Conservation (phyloP, 345 rosid genomes). For the Rhodamnia rubescens region DNA sequence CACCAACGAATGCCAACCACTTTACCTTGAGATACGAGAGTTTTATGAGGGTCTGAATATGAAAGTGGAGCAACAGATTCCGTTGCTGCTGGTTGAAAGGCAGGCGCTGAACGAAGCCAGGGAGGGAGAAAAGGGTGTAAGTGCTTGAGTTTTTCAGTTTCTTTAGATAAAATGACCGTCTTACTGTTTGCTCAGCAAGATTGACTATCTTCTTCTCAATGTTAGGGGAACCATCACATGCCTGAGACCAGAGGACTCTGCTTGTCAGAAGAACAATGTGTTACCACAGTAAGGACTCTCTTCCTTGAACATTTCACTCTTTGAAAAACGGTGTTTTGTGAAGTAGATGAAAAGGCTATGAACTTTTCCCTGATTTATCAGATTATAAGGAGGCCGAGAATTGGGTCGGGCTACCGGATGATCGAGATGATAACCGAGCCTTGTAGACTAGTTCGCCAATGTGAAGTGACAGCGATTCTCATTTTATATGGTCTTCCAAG, state of each 20-base stretch:
- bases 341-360: not conserved
- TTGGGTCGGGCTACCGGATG: constrained; percentile 53
- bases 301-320: not conserved
- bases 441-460: constrained; percentile 57
- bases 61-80: constrained; percentile 40
- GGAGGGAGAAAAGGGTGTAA: constrained; percentile 20
- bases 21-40: constrained; percentile 32
- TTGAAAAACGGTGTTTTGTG: not conserved
- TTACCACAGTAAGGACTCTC: constrained; percentile 46
- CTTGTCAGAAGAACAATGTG: constrained; percentile 90
- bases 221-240: constrained; percentile 88
- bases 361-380: constrained; percentile 4
- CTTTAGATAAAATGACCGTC: not conserved
- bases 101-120: constrained; percentile 23
- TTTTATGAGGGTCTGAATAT: constrained; percentile 40
- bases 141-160: not conserved
- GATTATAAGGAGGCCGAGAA: constrained; percentile 73
- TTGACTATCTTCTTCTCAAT: not conserved
- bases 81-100: constrained; percentile 45
- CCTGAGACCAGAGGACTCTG: constrained; percentile 99
- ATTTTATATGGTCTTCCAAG: constrained; percentile 90
- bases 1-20: constrained; percentile 42
- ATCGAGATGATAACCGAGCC: constrained; percentile 76
- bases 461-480: constrained; percentile 99
- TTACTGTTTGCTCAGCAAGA: not conserved